Base-by-base conservation (phyloP, 805 yeast genomes). In the Candida koratica region DNA sequence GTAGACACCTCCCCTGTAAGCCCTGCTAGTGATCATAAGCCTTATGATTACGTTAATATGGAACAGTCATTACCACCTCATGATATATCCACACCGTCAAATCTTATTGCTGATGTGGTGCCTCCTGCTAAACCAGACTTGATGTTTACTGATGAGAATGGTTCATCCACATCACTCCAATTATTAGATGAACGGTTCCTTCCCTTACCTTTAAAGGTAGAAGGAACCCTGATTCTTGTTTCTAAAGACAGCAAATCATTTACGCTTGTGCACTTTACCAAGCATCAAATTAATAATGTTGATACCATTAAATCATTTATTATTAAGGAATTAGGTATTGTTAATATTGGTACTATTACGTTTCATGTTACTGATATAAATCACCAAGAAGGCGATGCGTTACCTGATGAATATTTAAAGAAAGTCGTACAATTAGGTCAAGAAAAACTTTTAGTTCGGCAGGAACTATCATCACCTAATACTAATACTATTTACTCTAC, bases 331-430 rank as follows among this genome's bases (percentile, higher is more conserved):
- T 47, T 79, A 12, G 63, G 52, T 10, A 39, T 67, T 14, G 53
- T 68, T 0, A 51, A 56, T 7, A 48, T 56, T 3, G 66, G 67
- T 4, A 28, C 20, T 3, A 49, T 62, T 11, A 52, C 70, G 2
- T 64, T 77, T 27, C 82, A 80, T 44, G 55, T 86, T 42, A 82
- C 95, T 0, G 95, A 86, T 35, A 76, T 79, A 53, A 77, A 78
- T 14, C 64, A 78, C 32, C 67, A 68, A 11, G 69, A 72, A 18
- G 90, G 88, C 18, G 71, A 62, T 4, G 65, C 77, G 0, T 47
- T 83, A 13, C 71, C 79, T 15, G 64, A 65, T 2, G 47, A 70
- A 1, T 39, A 81, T 3, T 61, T 61, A 2, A 43, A 45, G 1
- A 46, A 75, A 1, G 46, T 73, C 8, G 50, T 55, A 1, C 48